Percentiles rank a stretch among this genome's conserved stretches.
These are phyloP conservation scores for Aureobasidium lini DNA, from an alignment of 2,329 filamentous ascomycete species.

Conservation along the genomic window DNA sequence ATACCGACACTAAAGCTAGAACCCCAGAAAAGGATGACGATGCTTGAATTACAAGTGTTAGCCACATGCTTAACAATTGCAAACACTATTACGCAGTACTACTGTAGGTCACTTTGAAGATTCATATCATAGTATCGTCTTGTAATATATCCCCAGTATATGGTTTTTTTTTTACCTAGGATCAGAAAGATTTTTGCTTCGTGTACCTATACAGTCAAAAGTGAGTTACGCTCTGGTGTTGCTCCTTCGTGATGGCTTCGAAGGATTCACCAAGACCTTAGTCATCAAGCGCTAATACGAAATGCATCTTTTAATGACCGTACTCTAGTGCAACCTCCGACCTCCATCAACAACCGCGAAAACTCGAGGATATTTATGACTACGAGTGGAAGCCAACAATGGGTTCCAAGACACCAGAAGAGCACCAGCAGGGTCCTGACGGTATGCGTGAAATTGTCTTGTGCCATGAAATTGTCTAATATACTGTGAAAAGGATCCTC, in stretches of 20 bases:
- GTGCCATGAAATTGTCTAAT: neutral
- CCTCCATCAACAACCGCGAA: neutral
- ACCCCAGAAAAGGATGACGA: too few species aligned
- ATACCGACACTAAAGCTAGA: too few species aligned
- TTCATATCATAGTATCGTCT: too few species aligned
- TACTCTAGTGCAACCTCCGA: neutral
- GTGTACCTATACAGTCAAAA: too few species aligned
- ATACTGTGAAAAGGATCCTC: neutral
- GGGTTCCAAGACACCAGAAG: constrained; percentile 1
- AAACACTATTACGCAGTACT: too few species aligned
- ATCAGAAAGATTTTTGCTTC: too few species aligned
- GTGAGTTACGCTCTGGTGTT: too few species aligned
- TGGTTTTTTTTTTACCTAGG: too few species aligned
- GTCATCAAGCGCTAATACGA: neutral
- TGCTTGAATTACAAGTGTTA: too few species aligned
- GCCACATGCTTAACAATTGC: too few species aligned
- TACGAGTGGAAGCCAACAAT: neutral
- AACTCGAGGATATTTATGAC: neutral
- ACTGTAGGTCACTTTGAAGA: too few species aligned
- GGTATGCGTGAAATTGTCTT: neutral
- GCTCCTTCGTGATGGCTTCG: neutral
- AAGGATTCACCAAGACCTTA: neutral
- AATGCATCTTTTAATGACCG: neutral
- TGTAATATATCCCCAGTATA: too few species aligned
- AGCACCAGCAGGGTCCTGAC: neutral